phyloP scores from a whole-genome alignment of 2,329 filamentous ascomycete species.

The Neofusicoccum cordaticola region DNA sequence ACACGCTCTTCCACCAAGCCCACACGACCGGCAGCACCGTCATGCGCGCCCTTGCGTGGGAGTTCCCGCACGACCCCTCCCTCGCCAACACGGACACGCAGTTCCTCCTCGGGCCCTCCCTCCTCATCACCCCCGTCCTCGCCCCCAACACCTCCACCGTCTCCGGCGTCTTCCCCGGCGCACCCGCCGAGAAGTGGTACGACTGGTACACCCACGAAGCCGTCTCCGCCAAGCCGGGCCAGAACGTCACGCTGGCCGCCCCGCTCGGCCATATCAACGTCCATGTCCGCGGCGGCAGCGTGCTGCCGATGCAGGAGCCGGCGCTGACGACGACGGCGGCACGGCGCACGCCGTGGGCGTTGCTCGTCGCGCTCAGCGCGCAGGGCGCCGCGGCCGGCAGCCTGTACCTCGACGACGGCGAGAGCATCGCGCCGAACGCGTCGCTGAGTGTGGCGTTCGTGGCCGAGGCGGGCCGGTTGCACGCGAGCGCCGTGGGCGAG shows the following conservation, averaged over 20 bases:
- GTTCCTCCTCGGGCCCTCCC: slow-evolving; percentile 65
- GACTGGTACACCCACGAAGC: slow-evolving; percentile 72
- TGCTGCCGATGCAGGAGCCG: slow-evolving; percentile 67
- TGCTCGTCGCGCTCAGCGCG: slow-evolving; percentile 60
- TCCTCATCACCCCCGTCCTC: slow-evolving; percentile 68
- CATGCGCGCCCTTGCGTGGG: slow-evolving; percentile 71
- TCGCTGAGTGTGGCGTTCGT: slow-evolving; percentile 56
- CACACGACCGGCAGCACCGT: slow-evolving; percentile 66
- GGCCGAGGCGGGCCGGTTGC: slow-evolving; percentile 44
- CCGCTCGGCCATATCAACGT: slow-evolving; percentile 69
- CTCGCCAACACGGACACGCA: slow-evolving; percentile 66
- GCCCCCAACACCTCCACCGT: slow-evolving; percentile 61
- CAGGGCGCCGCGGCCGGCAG: slow-evolving; percentile 57
- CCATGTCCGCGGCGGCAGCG: slow-evolving; percentile 64
- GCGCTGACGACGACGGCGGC: slow-evolving; percentile 63
- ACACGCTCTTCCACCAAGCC: slow-evolving; percentile 68
- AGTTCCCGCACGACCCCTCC: slow-evolving; percentile 68
- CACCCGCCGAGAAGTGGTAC: slow-evolving; percentile 64
- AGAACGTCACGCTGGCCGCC: slow-evolving; percentile 60
- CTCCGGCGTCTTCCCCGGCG: slow-evolving; percentile 67
- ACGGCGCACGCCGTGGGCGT: slow-evolving; percentile 63
- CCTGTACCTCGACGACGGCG: slow-evolving; percentile 74
- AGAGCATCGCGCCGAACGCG: slow-evolving; percentile 57
- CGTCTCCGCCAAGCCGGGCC: slow-evolving; percentile 50
- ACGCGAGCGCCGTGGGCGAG: slow-evolving; percentile 48